Percentiles rank a stretch among this genome's conserved stretches.
phyloP scores from a whole-genome alignment of 495 filamentous ascomycete genomes.

The Neurospora sp. region DNA sequence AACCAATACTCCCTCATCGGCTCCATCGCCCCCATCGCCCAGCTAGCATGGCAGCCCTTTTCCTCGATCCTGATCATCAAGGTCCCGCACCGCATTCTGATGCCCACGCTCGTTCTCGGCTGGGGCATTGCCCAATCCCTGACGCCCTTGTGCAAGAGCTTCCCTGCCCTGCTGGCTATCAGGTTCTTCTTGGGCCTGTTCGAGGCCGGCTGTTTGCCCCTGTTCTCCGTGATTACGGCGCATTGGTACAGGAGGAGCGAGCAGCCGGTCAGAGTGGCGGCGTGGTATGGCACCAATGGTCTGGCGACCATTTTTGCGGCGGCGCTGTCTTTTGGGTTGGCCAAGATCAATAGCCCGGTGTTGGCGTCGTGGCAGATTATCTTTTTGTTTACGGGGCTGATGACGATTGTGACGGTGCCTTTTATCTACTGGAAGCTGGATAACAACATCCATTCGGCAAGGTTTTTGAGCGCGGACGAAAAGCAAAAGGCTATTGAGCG shows the following conservation, averaged over 20 bases:
- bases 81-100: constrained; percentile 53
- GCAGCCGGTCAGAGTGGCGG: constrained; percentile 49
- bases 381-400: constrained; percentile 49
- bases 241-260: constrained; percentile 57
- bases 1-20: constrained; percentile 54
- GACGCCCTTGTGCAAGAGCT: constrained; percentile 44
- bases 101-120: constrained; percentile 48
- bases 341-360: constrained; percentile 40
- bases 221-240: constrained; percentile 47
- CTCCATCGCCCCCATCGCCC: constrained; percentile 52
- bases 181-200: constrained; percentile 55
- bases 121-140: constrained; percentile 52
- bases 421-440: constrained; percentile 44
- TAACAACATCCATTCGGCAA: constrained; percentile 40
- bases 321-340: constrained; percentile 50
- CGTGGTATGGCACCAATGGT: constrained; percentile 59
- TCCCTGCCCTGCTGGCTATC: constrained; percentile 38
- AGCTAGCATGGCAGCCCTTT: constrained; percentile 57
- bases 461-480: constrained; percentile 43
- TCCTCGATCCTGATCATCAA: constrained; percentile 56
- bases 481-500: constrained; percentile 34
- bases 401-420: constrained; percentile 43
- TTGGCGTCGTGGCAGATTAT: constrained; percentile 57
- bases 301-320: constrained; percentile 54
- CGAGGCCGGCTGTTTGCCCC: constrained; percentile 50